phyloP scores from a whole-genome alignment of 1,139 yeast species.

The Suhomyces bribrorum region DNA sequence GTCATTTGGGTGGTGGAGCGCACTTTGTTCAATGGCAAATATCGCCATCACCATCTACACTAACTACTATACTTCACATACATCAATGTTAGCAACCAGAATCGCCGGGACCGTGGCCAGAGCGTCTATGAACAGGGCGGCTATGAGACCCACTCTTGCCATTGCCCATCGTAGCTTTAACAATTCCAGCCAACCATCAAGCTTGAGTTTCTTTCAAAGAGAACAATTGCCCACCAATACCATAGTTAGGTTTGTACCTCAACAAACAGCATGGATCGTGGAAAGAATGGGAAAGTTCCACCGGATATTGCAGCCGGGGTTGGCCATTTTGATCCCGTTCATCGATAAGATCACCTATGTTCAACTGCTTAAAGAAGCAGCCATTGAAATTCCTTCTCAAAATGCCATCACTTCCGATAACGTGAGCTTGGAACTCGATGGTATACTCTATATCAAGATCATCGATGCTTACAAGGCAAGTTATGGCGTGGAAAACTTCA shows the following conservation, averaged over 20 bases:
- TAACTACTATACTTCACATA: too few relatives aligned
- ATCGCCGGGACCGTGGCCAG: not conserved
- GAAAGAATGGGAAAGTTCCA: conserved; percentile 90
- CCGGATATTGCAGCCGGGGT: conserved; percentile 73
- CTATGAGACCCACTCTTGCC: not conserved
- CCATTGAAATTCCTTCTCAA: conserved; percentile 81
- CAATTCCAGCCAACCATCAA: conserved; percentile 8
- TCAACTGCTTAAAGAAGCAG: conserved; percentile 78
- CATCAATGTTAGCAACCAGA: not conserved
- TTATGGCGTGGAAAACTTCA: conserved; percentile 87
- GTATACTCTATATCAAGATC: conserved; percentile 76
- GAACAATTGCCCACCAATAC: conserved; percentile 75
- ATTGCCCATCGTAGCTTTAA: conserved; percentile 5
- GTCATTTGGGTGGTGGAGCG: not conserved
- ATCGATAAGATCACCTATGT: conserved; percentile 78
- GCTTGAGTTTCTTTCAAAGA: conserved; percentile 62
- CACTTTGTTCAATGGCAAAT: not conserved
- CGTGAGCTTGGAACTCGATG: conserved; percentile 82
- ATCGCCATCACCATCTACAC: too few relatives aligned
- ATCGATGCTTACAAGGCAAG: conserved; percentile 83
- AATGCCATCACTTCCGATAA: conserved; percentile 86
- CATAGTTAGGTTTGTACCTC: conserved; percentile 77
- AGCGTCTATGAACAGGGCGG: not conserved
- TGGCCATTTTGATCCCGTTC: conserved; percentile 71
- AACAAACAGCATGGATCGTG: conserved; percentile 88